Evolutionary conservation across 75 land plant species (phyloP), one percentile per base, ranked within the genome.

Genomic region (Isoetes taiwanensis): DNA sequence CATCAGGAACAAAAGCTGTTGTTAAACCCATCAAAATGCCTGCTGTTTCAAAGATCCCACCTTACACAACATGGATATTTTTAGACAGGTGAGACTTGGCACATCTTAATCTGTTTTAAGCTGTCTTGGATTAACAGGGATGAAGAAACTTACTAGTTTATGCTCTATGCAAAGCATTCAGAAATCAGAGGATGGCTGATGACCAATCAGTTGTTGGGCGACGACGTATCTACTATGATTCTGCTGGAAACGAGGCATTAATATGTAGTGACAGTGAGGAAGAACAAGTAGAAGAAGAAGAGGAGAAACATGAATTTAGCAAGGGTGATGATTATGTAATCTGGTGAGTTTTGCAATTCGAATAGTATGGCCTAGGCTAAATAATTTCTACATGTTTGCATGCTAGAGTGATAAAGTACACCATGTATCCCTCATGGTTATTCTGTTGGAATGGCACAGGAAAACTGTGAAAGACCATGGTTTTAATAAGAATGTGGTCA

Each of bases 191-290:
- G 46, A 94, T 94, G 99, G 68, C 99, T 0, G 99, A 94, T 42
- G 99, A 94, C 68, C 99, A 94, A 61, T 94, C 99, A 25, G 96
- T 94, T 9, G 72, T 84, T 14, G 96, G 99, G 35, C 74, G 99
- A 52, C 71, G 99, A 52, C 72, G 99, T 41, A 94, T 94, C 28
- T 94, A 94, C 64, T 94, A 94, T 78, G 99, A 84, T 67, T 86
- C 69, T 59, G 83, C 63, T 74, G 89, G 86, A 19, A 93, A 89
- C 34, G 99, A 94, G 71, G 90, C 99, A 12, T 64, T 89, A 10
- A 88, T 94, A 46, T 82, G 86, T 63, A 94, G 99, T 72, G 99
- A 94, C 41, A 94, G 96, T 62, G 99, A 94, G 63, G 99, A 94
- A 39, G 99, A 94, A 48, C 53, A 63, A 50, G 65, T 64, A 55